Evolutionary conservation across 352 stramenopile genomes (phyloP).

Genomic region (Phytophthora brassicae): DNA sequence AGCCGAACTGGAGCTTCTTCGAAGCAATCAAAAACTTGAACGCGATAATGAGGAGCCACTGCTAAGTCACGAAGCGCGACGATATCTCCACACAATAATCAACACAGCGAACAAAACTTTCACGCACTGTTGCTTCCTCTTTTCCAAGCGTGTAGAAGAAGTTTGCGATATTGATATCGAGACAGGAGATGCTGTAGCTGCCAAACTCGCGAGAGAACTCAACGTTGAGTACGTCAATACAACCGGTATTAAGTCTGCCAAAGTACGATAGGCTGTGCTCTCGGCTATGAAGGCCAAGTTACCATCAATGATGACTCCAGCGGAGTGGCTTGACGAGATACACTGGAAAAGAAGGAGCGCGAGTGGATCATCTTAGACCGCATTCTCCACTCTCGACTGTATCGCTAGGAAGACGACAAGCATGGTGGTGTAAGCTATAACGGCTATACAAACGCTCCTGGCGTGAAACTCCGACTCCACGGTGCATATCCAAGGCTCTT

Average conservation of each 20-base stretch:
- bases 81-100: conserved; percentile 43
- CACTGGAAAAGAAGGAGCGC: conserved; percentile 71
- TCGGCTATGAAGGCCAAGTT: conserved; percentile 75
- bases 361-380: conserved; percentile 79
- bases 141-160: conserved; percentile 73
- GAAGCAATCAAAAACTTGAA: conserved; percentile 47
- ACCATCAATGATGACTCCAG: conserved; percentile 77
- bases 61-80: conserved; percentile 42
- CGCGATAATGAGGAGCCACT: conserved; percentile 41
- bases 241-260: conserved; percentile 46
- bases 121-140: conserved; percentile 69
- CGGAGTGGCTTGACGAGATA: conserved; percentile 58
- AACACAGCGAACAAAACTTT: conserved; percentile 42
- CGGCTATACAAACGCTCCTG: conserved; percentile 21
- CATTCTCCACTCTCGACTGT: conserved; percentile 60
- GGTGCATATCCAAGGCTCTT: conserved; percentile 49
- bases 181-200: conserved; percentile 51
- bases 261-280: conserved; percentile 70
- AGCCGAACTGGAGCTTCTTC: conserved; percentile 56
- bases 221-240: conserved; percentile 64
- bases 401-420: conserved; percentile 66
- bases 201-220: conserved; percentile 54
- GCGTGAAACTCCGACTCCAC: conserved; percentile 44
- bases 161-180: conserved; percentile 66
- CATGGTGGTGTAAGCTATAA: conserved; percentile 24